phyloP scores from a whole-genome alignment of 805 yeast species.

The Nakazawaea ambrosiae region DNA sequence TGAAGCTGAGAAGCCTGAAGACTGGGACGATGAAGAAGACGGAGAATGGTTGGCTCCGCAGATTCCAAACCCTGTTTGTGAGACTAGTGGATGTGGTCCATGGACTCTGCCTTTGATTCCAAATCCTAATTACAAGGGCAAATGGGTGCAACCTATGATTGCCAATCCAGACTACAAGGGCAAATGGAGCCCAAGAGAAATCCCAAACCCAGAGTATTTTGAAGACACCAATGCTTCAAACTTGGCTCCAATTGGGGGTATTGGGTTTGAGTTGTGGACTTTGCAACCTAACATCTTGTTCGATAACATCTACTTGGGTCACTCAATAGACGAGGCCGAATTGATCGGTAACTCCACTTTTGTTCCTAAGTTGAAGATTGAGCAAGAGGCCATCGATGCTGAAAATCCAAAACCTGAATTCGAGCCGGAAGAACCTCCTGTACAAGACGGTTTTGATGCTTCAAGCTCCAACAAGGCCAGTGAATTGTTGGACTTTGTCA shows the following conservation, averaged over 20 bases:
- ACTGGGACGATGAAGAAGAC: conserved; percentile 88
- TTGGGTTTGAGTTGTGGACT: conserved; percentile 89
- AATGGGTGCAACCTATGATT: conserved; percentile 65
- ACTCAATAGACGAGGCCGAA: conserved; percentile 81
- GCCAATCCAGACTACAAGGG: conserved; percentile 77
- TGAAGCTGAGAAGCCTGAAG: conserved; percentile 56
- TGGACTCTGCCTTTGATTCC: conserved; percentile 65
- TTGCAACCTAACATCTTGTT: conserved; percentile 70
- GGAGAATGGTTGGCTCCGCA: conserved; percentile 77
- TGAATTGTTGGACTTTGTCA: conserved; percentile 15
- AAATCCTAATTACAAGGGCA: conserved; percentile 71
- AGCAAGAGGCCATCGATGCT: conserved; percentile 33
- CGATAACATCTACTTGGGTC: conserved; percentile 82
- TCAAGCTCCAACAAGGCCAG: conserved; percentile 9
- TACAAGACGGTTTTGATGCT: conserved; percentile 16
- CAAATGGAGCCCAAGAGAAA: conserved; percentile 60
- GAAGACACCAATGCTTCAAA: conserved; percentile 53
- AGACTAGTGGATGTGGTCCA: conserved; percentile 66
- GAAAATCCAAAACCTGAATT: conserved; percentile 33
- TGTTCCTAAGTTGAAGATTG: conserved; percentile 44
- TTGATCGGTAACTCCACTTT: conserved; percentile 72
- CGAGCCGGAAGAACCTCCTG: conserved; percentile 39
- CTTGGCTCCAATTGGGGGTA: conserved; percentile 63
- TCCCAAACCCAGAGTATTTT: conserved; percentile 64
- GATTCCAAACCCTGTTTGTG: conserved; percentile 70